These are phyloP conservation scores for Nitzschia sp. DNA, from an alignment of 108 stramenopile species.

Conservation along the genomic window DNA sequence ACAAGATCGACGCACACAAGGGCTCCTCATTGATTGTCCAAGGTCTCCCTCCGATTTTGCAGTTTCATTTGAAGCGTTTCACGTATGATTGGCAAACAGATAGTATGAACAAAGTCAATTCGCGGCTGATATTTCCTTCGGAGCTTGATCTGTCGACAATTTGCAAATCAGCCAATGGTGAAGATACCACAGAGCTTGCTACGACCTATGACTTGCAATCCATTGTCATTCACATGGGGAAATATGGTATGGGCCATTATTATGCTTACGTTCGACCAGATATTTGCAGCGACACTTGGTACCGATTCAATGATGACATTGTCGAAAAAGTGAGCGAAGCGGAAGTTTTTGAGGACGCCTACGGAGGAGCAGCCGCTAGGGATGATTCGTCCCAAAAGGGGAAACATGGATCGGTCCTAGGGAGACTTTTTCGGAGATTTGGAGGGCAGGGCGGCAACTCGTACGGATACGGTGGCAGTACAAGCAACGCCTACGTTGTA, in stretches of 20 bases:
- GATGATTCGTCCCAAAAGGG: not conserved
- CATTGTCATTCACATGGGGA: constrained; percentile 78
- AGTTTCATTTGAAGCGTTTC: constrained; percentile 84
- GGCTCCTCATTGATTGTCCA: constrained; percentile 55
- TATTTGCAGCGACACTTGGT: constrained; percentile 60
- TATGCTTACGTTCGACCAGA: constrained; percentile 83
- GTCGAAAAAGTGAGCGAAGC: constrained; percentile 58
- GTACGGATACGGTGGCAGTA: constrained; percentile 74
- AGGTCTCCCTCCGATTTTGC: constrained; percentile 75
- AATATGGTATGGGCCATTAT: constrained; percentile 72
- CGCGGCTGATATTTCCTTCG: constrained; percentile 57
- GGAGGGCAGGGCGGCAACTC: constrained; percentile 11
- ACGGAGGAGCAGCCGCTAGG: constrained; percentile 18
- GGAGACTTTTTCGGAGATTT: constrained; percentile 16
- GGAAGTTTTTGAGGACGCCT: constrained; percentile 70
- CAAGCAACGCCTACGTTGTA: constrained; percentile 78
- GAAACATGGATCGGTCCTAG: constrained; percentile 13
- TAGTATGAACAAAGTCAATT: constrained; percentile 71
- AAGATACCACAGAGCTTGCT: constrained; percentile 8
- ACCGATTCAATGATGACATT: constrained; percentile 78
- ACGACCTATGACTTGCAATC: constrained; percentile 77
- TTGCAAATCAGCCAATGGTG: constrained; percentile 10
- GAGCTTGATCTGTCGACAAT: constrained; percentile 41
- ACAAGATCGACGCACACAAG: constrained; percentile 85
- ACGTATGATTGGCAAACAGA: constrained; percentile 85